Base-by-base conservation (phyloP, 1,284 basidiomycete species). In the Cerioporus squamosus region DNA sequence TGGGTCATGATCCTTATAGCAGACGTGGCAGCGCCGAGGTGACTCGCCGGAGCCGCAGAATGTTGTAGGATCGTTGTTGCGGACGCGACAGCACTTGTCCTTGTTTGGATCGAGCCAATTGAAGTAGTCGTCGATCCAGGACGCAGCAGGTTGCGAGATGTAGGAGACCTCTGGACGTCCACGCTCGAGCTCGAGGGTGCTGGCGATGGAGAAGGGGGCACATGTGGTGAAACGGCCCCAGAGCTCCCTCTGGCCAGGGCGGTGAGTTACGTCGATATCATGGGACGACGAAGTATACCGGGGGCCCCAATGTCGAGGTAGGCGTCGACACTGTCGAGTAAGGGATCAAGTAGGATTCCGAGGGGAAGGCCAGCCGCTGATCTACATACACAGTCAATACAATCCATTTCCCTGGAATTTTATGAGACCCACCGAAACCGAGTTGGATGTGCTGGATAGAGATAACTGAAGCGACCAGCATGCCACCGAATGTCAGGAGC, bases 161-260 rank as follows among this genome's bases (percentile, higher is more conserved):
- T 92, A 97, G 0, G 94, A 97, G 3, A 87, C 86, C 50, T 91
- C 83, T 0, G 87, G 80, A 43, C 95, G 82, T 69, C 94, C 93
- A 48, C 97, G 87, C 70, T 98, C 96, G 1, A 90, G 94, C 75
- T 99, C 97, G 26, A 99, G 82, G 2, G 87, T 74, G 72, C 97
- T 98, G 38, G 94, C 89, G 1, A 98, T 68, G 0, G 95, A 97
- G 39, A 87, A 81, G 33, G 93, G 88, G 42, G 89, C 77, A 71
- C 97, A 99, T 0, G 97, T 97, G 0, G 97, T 96, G 76, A 98
- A 98, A 14, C 95, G 85, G 8, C 93, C 95, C 69, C 97, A 99
- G 4, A 98, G 81, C 17, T 85, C 80, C 73, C 91, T 93, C 73
- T 98, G 95, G 4, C 87, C 89, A 7, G 74, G 58, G 38, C 91